A percentile compares a stretch with the other conserved stretches of the same genome.
Conservation (phyloP, 1,284 basidiomycete genomes). For the Ceratobasidium sp. region DNA sequence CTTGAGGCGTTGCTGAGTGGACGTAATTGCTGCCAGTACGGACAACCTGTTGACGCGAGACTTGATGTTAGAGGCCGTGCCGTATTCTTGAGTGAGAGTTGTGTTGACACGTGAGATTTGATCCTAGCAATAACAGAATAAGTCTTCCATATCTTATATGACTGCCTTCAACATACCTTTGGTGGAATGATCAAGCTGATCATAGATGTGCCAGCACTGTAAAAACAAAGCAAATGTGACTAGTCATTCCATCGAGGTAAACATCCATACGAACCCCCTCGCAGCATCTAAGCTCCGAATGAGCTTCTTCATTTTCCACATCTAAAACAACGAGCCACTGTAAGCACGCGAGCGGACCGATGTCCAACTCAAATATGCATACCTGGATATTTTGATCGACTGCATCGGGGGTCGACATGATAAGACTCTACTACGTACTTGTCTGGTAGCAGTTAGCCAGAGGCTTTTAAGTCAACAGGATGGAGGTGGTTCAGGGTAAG, state of each 20-base stretch:
- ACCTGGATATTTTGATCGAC: slow-evolving; percentile 92
- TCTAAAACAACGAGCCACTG: slow-evolving; percentile 38
- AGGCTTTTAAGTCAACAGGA: slow-evolving; percentile 1
- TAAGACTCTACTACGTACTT: slow-evolving; percentile 16
- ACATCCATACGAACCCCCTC: slow-evolving; percentile 74
- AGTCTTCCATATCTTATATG: not conserved
- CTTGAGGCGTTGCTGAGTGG: slow-evolving; percentile 98
- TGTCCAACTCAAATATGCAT: slow-evolving; percentile 60
- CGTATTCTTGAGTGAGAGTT: slow-evolving; percentile 99
- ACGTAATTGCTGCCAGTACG: slow-evolving; percentile 97
- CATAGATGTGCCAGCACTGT: slow-evolving; percentile 97
- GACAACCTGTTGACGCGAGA: slow-evolving; percentile 98
- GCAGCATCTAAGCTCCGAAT: slow-evolving; percentile 94
- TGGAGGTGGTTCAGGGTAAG: slow-evolving; percentile 44
- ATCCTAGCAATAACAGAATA: slow-evolving; percentile 66
- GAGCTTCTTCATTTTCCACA: slow-evolving; percentile 80
- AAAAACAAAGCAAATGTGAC: slow-evolving; percentile 49
- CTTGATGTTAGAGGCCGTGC: slow-evolving; percentile 99
- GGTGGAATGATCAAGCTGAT: slow-evolving; percentile 98
- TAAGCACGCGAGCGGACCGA: slow-evolving; percentile 13
- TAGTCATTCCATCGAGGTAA: not conserved
- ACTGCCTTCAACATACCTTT: slow-evolving; percentile 67
- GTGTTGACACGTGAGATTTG: slow-evolving; percentile 95
- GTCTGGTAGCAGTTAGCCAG: not conserved
- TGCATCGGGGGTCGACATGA: slow-evolving; percentile 45